phyloP scores from a whole-genome alignment of 108 stramenopile species.

The Cyclotella kingstonii region DNA sequence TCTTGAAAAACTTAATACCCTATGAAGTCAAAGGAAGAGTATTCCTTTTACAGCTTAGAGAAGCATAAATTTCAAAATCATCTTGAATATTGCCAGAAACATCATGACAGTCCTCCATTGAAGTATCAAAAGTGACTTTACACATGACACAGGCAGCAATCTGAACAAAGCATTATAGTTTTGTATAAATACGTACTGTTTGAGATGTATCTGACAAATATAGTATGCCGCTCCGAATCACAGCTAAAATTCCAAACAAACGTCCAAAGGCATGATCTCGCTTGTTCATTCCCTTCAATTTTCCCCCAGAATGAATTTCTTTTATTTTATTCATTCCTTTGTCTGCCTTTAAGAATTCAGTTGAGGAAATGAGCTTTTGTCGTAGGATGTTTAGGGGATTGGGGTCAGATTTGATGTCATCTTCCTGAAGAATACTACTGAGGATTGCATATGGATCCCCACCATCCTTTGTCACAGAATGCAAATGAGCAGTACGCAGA shows the following conservation, averaged over 20 bases:
- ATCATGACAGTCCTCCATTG: too few species aligned
- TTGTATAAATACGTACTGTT: constrained; percentile 22
- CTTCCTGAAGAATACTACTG: constrained; percentile 26
- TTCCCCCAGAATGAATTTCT: constrained; percentile 33
- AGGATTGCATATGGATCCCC: constrained; percentile 40
- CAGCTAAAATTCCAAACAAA: constrained; percentile 76
- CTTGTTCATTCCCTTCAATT: constrained; percentile 78
- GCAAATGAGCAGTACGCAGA: constrained; percentile 63
- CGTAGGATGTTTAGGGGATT: too few species aligned
- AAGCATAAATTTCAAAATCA: too few species aligned
- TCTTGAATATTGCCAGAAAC: too few species aligned
- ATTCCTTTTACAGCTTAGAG: too few species aligned
- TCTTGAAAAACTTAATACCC: constrained; percentile 19
- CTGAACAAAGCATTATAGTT: too few species aligned
- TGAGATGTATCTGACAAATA: constrained; percentile 14
- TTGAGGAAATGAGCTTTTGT: constrained; percentile 20
- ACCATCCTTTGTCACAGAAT: constrained; percentile 4
- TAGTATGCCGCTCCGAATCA: constrained; percentile 68
- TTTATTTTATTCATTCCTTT: constrained; percentile 23
- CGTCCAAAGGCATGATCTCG: constrained; percentile 80
- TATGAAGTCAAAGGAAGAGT: constrained; percentile 49
- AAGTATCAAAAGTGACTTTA: too few species aligned
- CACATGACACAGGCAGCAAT: not conserved
- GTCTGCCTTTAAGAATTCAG: constrained; percentile 36
- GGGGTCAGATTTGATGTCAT: too few species aligned